These are phyloP conservation scores for Incumbomyces delicatus DNA, from an alignment of 2,329 filamentous ascomycete species.

Conservation along the genomic window DNA sequence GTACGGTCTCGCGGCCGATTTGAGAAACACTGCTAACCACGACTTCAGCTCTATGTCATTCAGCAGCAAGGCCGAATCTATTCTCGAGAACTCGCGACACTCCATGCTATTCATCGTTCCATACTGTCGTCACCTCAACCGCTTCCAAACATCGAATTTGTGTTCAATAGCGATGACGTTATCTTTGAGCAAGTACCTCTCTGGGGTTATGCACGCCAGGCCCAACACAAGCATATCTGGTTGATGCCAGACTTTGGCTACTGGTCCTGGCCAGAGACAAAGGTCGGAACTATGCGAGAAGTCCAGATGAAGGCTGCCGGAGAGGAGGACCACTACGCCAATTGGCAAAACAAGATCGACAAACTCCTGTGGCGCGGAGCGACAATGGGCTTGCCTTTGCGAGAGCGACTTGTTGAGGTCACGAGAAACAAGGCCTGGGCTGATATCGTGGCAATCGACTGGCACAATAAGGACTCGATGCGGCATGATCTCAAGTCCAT, in stretches of 20 bases:
- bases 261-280: constrained; percentile 43
- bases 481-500: constrained; percentile 37
- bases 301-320: constrained; percentile 23
- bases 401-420: constrained; percentile 30
- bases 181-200: constrained; percentile 35
- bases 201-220: constrained; percentile 35
- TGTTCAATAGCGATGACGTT: constrained; percentile 39
- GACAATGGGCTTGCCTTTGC: constrained; percentile 29
- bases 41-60: constrained; percentile 26
- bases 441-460: constrained; percentile 34
- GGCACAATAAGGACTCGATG: constrained; percentile 31
- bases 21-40: not conserved
- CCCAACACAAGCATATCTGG: constrained; percentile 35
- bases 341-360: constrained; percentile 29
- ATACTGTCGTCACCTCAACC: constrained; percentile 31
- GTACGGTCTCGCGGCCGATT: constrained; percentile 10
- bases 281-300: constrained; percentile 36
- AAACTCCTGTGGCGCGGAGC: constrained; percentile 43
- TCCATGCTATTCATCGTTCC: constrained; percentile 41
- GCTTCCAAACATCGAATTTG: constrained; percentile 42
- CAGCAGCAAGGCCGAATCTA: constrained; percentile 24
- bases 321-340: constrained; percentile 11
- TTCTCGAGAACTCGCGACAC: constrained; percentile 29
- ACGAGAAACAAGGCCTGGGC: constrained; percentile 37
- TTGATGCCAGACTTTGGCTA: constrained; percentile 47